Base-by-base conservation (phyloP, 129 eudicot species). In the Flaveria linearis region DNA sequence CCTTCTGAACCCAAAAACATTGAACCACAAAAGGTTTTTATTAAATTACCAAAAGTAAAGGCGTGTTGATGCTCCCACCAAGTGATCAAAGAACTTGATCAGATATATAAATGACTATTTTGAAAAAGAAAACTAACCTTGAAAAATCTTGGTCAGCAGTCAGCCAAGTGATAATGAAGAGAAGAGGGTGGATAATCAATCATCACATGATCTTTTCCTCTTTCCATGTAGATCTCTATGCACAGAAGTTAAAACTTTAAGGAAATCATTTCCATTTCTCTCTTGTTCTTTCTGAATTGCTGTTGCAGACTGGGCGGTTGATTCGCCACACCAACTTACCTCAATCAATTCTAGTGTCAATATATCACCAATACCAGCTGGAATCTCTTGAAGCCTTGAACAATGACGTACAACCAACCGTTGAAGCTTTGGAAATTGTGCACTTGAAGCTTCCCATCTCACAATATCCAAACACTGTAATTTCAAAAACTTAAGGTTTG, bases 271-370 rank as follows among this genome's bases (percentile, higher is more conserved):
- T 68, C 81, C 81, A 11, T 68, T 68, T 55, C 68, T 79, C 60
- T 77, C 56, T 62, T 83, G 83, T 43, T 80, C 81, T 64, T 75
- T 73, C 58, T 75, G 64, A 64, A 84, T 84, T 7, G 6, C 70
- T 57, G 26, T 60, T 28, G 87, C 82, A 28, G 84, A 79, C 20
- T 41, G 46, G 16, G 51, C 64, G 0, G 68, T 78, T 64, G 78
- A 75, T 42, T 43, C 47, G 0, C 69, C 46, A 33, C 77, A 74
- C 73, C 72, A 78, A 36, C 62, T 55, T 41, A 79, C 64, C 58
- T 76, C 72, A 23, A 84, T 80, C 72, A 56, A 43, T 39, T 75
- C 73, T 45, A 84, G 46, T 15, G 82, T 20, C 7, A 56, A 46
- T 10, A 80, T 75, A 17, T 69, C 82, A 42, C 76, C 87, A 18